Evolutionary conservation across 2,329 filamentous ascomycete genomes (phyloP), one percentile per base, ranked within the genome.

Genomic region (Phaeoacremonium minimum): DNA sequence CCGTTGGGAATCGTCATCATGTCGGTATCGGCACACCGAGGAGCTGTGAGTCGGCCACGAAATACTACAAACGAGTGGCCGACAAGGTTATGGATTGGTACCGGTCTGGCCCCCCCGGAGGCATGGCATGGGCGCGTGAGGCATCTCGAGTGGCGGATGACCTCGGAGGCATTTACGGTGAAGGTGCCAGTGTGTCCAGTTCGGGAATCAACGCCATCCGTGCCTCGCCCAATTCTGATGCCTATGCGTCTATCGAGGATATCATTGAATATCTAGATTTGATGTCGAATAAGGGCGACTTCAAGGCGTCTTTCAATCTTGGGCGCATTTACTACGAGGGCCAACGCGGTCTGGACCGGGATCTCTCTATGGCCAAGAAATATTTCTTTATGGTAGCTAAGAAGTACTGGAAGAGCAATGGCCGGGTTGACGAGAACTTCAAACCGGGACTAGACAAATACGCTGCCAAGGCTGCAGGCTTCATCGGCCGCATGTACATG

Each of bases 201-300:
- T 85, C 93, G 0, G 93, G 93, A 5, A 73, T 77, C 38, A 90
- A 95, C 55, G 88, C 89, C 4, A 76, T 83, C 51, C 81, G 82
- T 44, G 78, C 81, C 15, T 80, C 80, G 38, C 75, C 82, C 2
- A 83, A 85, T 46, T 87, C 87, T 4, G 86, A 93, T 53, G 79
- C 85, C 1, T 85, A 95, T 51, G 88, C 89, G 2, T 86, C 87
- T 13, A 78, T 96, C 40, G 89, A 95, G 50, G 91, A 98, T 58
- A 85, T 97, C 13, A 80, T 98, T 41, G 93, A 98, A 56, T 98
- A 95, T 50, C 70, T 95, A 46, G 87, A 95, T 50, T 72, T 95
- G 29, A 84, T 95, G 73, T 88, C 88, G 6, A 80, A 90, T 42
- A 95, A 95, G 56, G 89, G 90, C 9, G 88, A 95, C 52, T 77